Evolutionary conservation across 345 rosid species (phyloP).

Genomic region (Capsella bursapastoris): DNA sequence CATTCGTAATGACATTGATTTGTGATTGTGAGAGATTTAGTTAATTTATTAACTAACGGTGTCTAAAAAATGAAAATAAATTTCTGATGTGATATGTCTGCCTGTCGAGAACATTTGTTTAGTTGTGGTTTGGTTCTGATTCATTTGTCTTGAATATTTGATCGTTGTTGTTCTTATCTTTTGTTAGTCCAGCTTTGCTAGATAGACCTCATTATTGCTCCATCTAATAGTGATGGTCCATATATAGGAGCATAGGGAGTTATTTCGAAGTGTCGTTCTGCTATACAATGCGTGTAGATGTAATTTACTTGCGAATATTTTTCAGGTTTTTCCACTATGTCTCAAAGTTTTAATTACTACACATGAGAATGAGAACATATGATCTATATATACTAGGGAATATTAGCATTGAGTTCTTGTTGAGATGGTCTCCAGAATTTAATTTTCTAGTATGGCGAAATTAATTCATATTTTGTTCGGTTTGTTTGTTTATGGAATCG

Average conservation of each 20-base stretch:
- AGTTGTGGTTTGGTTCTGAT: conserved; percentile 34
- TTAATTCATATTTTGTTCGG: neutral
- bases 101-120: conserved; percentile 18
- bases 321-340: no score
- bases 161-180: conserved; percentile 31
- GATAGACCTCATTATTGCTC: conserved; percentile 24
- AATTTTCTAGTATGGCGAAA: neutral
- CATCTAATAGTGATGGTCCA: conserved; percentile 31
- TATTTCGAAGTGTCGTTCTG: conserved; percentile 7
- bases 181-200: conserved; percentile 27
- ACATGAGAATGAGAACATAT: no score
- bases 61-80: neutral
- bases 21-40: conserved; percentile 41
- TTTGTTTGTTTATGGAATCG: neutral
- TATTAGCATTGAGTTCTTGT: no score
- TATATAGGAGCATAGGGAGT: neutral
- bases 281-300: neutral
- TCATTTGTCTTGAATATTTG: conserved; percentile 6
- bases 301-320: neutral
- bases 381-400: no score
- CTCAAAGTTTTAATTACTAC: no score
- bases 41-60: neutral
- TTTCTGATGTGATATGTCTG: conserved; percentile 33
- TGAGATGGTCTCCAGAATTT: neutral
- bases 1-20: conserved; percentile 61